Base-by-base conservation (phyloP, 768 basidiomycete species). In the Termitomyces sp. region DNA sequence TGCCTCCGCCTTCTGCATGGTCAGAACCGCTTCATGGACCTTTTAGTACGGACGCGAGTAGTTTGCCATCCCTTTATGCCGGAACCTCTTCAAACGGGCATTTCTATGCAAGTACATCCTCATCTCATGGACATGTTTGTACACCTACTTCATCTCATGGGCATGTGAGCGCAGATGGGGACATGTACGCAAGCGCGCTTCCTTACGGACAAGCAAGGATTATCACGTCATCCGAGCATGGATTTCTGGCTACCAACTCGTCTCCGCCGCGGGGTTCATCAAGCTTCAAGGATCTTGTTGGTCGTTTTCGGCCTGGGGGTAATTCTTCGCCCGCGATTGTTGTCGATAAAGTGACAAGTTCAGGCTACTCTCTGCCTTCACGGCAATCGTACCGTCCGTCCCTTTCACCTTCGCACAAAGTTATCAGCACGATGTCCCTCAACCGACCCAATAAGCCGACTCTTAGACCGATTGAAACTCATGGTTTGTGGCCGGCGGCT, bases 401-500 rank as follows among this genome's bases (percentile, higher is more conserved):
- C 53, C 60, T 22, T 57, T 60, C 6, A 61, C 67, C 27, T 41
- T 20, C 31, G 7, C 18, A 9, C 22, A n/a, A 4, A 46, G 39
- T 16, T 11, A 15, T 34, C 63, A 63, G 4, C 49, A 22, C n/a
- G 51, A 27, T 58, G 63, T 20, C 58, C 44, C 46, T 68, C 30
- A 30, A 46, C 27, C 50, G 57, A 54, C 54, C 63, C 65, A 36
- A 55, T 51, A 64, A 37, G 58, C 59, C 51, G 59, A 57, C 16
- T 59, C 61, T 46, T 49, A 63, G 37, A 58, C 56, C 53, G 0
- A 54, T 53, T 27, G 39, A 46, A 44, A 22, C 49, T 22, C 46
- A 54, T 33, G 37, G 54, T 30, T 58, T 66, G 9, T 72, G 72
- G 71, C 68, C 67, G 4, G 55, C 70, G 27, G 62, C 64, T 22